Evolutionary conservation across 805 yeast species (phyloP).

Genomic region (Yarrowia sp.): DNA sequence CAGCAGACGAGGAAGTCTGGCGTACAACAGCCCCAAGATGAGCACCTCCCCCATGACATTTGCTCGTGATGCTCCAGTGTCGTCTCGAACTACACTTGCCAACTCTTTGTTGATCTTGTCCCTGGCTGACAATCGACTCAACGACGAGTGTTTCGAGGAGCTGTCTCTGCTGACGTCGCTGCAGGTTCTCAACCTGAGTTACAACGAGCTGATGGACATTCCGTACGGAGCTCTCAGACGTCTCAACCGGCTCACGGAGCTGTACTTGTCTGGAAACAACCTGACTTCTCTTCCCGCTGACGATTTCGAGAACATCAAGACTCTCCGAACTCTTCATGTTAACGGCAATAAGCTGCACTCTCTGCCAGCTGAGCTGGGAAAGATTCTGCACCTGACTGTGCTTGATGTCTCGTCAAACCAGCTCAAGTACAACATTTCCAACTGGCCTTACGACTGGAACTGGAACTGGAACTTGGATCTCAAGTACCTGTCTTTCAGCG

Average conservation of each 20-base stretch:
- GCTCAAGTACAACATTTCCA: constrained; percentile 85
- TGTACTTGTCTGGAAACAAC: constrained; percentile 81
- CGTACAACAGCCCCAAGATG: constrained; percentile 18
- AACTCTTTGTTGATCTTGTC: constrained; percentile 55
- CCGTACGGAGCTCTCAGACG: constrained; percentile 68
- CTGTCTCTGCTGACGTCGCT: constrained; percentile 58
- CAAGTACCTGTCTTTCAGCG: constrained; percentile 82
- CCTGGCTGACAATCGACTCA: constrained; percentile 78
- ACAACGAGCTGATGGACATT: constrained; percentile 78
- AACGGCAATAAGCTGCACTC: constrained; percentile 85
- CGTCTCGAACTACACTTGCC: constrained; percentile 38
- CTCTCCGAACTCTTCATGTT: constrained; percentile 59
- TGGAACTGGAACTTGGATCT: constrained; percentile 83
- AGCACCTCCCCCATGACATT: constrained; percentile 13
- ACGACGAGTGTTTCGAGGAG: constrained; percentile 70
- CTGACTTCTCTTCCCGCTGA: constrained; percentile 79
- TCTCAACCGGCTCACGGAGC: constrained; percentile 53
- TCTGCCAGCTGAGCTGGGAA: constrained; percentile 82
- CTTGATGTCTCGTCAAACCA: constrained; percentile 90
- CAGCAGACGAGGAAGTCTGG: background rate
- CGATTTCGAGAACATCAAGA: constrained; percentile 61
- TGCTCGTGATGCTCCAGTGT: background rate
- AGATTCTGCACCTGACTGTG: constrained; percentile 57
- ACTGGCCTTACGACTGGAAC: constrained; percentile 96
- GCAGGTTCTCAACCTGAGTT: constrained; percentile 67